These are phyloP conservation scores for Fusarium compactum DNA, from an alignment of 2,329 filamentous ascomycete species.

Conservation along the genomic window DNA sequence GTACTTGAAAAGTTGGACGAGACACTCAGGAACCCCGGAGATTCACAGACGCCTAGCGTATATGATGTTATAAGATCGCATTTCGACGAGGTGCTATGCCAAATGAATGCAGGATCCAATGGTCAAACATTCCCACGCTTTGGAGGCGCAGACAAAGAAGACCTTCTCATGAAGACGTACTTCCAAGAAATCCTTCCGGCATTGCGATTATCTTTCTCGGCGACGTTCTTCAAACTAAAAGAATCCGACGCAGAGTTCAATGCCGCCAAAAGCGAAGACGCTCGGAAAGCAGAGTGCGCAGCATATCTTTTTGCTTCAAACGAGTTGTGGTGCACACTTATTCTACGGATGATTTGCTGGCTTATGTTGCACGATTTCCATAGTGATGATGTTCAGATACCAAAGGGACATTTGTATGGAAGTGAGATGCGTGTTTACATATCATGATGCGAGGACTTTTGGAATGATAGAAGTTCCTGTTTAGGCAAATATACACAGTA, in stretches of 20 bases:
- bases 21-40: accelerated
- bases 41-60: accelerated
- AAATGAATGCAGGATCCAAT: not conserved
- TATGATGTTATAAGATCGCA: not conserved
- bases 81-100: conserved; percentile 20
- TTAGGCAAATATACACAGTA: not conserved
- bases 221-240: conserved; percentile 6
- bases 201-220: not conserved
- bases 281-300: conserved; percentile 7
- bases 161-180: conserved; percentile 1
- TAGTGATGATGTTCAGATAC: conserved; percentile 9
- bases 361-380: conserved; percentile 20
- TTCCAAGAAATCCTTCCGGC: conserved; percentile 6
- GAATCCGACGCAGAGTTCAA: conserved; percentile 12
- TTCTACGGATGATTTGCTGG: conserved; percentile 24
- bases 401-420: conserved; percentile 8
- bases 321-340: conserved; percentile 10
- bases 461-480: too few species aligned
- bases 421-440: conserved; percentile 20
- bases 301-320: conserved; percentile 3
- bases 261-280: not conserved
- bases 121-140: not conserved
- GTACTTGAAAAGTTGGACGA: conserved; percentile 2
- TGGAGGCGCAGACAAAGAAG: conserved; percentile 2
- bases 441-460: not conserved